phyloP scores from a whole-genome alignment of 208 protist species.

The Lotmaria passim region DNA sequence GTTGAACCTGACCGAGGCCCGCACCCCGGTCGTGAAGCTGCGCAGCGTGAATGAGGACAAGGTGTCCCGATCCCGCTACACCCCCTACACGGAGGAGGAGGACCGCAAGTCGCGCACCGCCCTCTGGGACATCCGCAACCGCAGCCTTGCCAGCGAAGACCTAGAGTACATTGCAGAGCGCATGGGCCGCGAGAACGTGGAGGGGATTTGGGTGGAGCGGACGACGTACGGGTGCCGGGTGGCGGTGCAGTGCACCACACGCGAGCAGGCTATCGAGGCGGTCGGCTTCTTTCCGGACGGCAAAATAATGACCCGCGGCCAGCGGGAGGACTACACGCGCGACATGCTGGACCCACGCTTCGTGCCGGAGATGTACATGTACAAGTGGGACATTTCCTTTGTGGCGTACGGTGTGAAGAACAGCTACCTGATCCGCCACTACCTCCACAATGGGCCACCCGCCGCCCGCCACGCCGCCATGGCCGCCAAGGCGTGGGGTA shows the following conservation, averaged over 20 bases:
- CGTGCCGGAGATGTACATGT: slow-evolving; percentile 90
- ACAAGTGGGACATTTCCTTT: slow-evolving; percentile 92
- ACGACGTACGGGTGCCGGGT: slow-evolving; percentile 86
- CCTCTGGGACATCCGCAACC: slow-evolving; percentile 81
- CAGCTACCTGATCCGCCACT: slow-evolving; percentile 87
- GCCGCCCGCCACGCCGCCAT: slow-evolving; percentile 80
- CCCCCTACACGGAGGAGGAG: slow-evolving; percentile 81
- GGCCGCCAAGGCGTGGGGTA: slow-evolving; percentile 91
- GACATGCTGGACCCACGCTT: slow-evolving; percentile 84
- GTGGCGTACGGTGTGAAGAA: slow-evolving; percentile 92
- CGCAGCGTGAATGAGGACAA: slow-evolving; percentile 85
- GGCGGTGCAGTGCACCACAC: slow-evolving; percentile 79
- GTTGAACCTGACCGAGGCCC: slow-evolving; percentile 74
- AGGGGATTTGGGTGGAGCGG: slow-evolving; percentile 87
- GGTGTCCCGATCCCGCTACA: slow-evolving; percentile 76
- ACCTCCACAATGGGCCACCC: slow-evolving; percentile 69
- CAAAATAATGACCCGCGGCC: slow-evolving; percentile 84
- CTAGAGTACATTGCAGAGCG: slow-evolving; percentile 87
- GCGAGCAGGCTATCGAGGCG: slow-evolving; percentile 86
- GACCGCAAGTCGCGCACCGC: slow-evolving; percentile 87
- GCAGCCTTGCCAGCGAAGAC: slow-evolving; percentile 60
- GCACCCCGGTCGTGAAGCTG: slow-evolving; percentile 88
- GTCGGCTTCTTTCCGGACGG: slow-evolving; percentile 90
- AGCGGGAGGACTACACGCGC: slow-evolving; percentile 88
- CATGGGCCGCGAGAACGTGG: slow-evolving; percentile 79